Percentiles rank a stretch among this genome's conserved stretches.
Conservation (phyloP, 108 stramenopile genomes). For the Epipyxis sp. region DNA sequence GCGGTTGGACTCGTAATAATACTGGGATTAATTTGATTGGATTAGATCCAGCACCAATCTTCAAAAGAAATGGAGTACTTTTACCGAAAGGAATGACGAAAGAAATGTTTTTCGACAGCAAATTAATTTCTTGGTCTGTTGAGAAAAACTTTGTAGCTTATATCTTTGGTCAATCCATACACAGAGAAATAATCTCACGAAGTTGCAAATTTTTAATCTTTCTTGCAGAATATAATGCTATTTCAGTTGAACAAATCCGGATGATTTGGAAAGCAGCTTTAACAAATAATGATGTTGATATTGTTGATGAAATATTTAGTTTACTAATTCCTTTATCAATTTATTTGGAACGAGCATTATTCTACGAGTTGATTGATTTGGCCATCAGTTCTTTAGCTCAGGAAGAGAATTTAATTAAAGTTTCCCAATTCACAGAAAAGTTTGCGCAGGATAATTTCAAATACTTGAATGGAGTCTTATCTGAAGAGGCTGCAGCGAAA, state of each 20-base stretch:
- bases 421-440: neutral
- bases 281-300: slow-evolving; percentile 18
- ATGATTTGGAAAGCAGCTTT: slow-evolving; percentile 27
- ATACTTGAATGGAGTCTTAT: neutral
- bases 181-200: slow-evolving; percentile 44
- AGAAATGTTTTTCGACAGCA: slow-evolving; percentile 34
- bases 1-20: slow-evolving; percentile 62
- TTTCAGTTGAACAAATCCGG: neutral
- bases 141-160: slow-evolving; percentile 47
- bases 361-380: neutral
- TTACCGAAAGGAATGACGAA: slow-evolving; percentile 74
- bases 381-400: neutral
- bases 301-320: slow-evolving; percentile 27
- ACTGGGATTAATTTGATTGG: slow-evolving; percentile 63
- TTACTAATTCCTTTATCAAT: neutral
- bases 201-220: slow-evolving; percentile 13
- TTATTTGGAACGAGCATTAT: neutral
- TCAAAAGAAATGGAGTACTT: slow-evolving; percentile 68
- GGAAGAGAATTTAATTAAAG: neutral
- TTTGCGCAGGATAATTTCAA: slow-evolving; percentile 10
- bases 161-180: slow-evolving; percentile 48
- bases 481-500: neutral
- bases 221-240: neutral
- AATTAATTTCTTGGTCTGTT: slow-evolving; percentile 42
- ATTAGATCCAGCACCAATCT: slow-evolving; percentile 70